Base-by-base conservation (phyloP, 352 stramenopile species). In the Paralagenidium karlingii region DNA sequence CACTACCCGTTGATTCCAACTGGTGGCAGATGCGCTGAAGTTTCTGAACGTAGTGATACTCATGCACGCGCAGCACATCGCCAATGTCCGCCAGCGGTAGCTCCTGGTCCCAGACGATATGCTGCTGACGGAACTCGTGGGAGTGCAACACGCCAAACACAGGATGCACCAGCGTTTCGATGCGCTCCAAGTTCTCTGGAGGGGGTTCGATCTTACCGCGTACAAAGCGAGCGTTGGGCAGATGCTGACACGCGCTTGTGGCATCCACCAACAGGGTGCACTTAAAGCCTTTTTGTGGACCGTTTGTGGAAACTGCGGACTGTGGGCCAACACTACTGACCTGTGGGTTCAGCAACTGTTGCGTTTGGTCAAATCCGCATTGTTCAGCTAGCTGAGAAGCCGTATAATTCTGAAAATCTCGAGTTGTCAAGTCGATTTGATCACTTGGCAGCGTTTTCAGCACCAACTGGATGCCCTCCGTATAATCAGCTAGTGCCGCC, bases 21-120 rank as follows among this genome's bases (percentile, higher is more conserved):
- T 51, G 16, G 6, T 51, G 48, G 34, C 70, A 88, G 4, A 54
- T 51, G 13, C 51, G 43, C 22, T 66, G 68, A 21, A 94, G 43
- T 39, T 70, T 77, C 47, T 79, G 49, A 7, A 96, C 73, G 52
- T 96, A 96, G 29, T 75, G 40, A 38, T 66, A 92, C 56, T 96
- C 82, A 55, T 96, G 86, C 25, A 95, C 79, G 6, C 82, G 78
- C 12, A 96, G 62, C 41, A 96, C 65, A 49, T 96, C 84, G 18
- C 61, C 68, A 16, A 96, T 79, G 52, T 92, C 60, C 20, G 79
- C 82, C 13, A 51, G 60, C 19, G 65, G 52, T 16, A 88, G 68
- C 3, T 81, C 66, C 40, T 79, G 49, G 31, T 82, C 58, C 74
- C 75, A 89, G 8, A 52, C 47, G 13, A 90, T 59, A 38, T 75